Evolutionary conservation across 768 basidiomycete species (phyloP), one percentile per base, ranked within the genome.

Genomic region (Calocera cornea): DNA sequence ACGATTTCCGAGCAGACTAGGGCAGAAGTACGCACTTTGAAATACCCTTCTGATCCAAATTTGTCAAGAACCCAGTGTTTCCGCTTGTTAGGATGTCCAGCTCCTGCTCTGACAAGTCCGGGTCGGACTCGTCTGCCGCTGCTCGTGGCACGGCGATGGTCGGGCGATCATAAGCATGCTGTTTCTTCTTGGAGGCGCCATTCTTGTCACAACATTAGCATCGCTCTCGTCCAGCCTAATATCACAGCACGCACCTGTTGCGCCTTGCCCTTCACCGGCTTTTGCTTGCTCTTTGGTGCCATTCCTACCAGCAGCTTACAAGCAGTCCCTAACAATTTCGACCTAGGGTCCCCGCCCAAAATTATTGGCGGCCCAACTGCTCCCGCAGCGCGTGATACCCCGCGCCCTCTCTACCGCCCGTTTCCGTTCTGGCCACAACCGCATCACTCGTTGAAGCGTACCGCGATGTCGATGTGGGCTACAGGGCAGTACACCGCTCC

Each of bases 11-110:
- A 54, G 65, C 60, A 33, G 67, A 64, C 50, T 71, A 7, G 66
- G 68, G 12, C 17, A 67, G 1, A 34, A 7, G 11, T 19, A 77
- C 83, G 68, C 73, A 90, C 95, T 88, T 83, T 69, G 89, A 81
- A 67, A 97, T 89, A n/a, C 85, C 89, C 71, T 84, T 85, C 69
- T 83, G 81, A 76, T 97, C 92, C 66, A 97, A 77, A 24, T 77
- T 79, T 34, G 82, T 77, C 69, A 97, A 77, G 77, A 97, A 97
- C 34, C 80, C 78, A 36, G 81, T 80, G 1, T 84, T 82, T 27
- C 79, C 79, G 24, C 86, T 83, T 66, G 83, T 78, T 29, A 92
- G 76, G 64, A 88, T 75, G n/a, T 83, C 84, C 36, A 86, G 77
- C 69, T 88, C 89, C 68, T 87, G 84, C 38, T 88, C 87, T n/a